Evolutionary conservation across 2,329 filamentous ascomycete species (phyloP), one percentile per base, ranked within the genome.

Genomic region (Malbranchea zuffiana): DNA sequence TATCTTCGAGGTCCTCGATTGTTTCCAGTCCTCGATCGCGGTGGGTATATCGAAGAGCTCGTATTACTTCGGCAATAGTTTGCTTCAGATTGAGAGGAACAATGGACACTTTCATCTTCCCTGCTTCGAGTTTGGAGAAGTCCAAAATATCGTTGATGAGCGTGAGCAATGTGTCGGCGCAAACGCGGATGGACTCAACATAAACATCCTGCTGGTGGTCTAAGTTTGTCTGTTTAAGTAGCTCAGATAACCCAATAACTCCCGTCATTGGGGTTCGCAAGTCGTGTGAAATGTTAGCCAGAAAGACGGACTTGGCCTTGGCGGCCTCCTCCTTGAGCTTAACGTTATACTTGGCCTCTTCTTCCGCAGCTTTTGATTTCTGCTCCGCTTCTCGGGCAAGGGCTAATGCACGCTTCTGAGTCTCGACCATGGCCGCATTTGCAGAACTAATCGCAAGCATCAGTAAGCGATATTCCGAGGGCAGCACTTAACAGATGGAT

Each of bases 221-320:
- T 24, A 78, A 48, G 4, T 54, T 57, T 6, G 72, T 78, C 5
- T 65, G 65, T 47, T 78, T 78, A 15, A 78, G 62, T 28, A 78
- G 57, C 47, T 78, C 74, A 2, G 69, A 74, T 59, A 78, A 72
- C 21, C 90, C 90, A 50, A 98, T 69, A 32, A 96, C 95, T 8
- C 88, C 90, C 53, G 96, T 96, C 40, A 96, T 69, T 0, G 90
- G 90, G 1, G 90, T 98, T 55, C 94, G 92, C 23, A 98, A 69
- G 57, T 96, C 77, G 47, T 81, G 77, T 1, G 72, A 78, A 34
- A 96, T 94, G 50, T 96, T 96, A 12, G 90, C 90, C 45, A 98
- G 92, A 63, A 96, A 96, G 6, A 96, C 68, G 0, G 90, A 96
- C 63, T 98, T 98, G 1, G 74, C 74, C 49, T 69, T 75, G 5